These are phyloP conservation scores for Scenedesmus sp. DNA, from an alignment of 163 green algal species.

Conservation along the genomic window DNA sequence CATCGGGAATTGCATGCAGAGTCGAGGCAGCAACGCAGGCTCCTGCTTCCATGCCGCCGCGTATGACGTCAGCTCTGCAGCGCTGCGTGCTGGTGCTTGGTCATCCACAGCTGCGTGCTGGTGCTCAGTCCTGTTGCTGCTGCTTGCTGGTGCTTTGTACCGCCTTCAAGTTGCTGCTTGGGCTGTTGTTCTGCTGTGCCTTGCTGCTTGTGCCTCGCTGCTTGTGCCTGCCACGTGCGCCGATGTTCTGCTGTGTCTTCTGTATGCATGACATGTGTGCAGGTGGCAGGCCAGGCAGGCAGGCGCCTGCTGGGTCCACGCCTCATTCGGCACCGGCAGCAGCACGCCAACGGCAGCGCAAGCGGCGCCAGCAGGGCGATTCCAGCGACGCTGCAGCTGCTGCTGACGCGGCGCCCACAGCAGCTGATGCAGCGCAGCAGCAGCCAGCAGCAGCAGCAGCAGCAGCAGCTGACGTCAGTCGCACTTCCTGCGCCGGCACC, in stretches of 20 bases:
- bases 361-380: constrained; percentile 22
- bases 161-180: too few species aligned
- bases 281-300: background rate
- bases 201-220: too few species aligned
- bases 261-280: background rate
- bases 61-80: too few species aligned
- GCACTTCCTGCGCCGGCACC: background rate
- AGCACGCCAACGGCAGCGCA: background rate
- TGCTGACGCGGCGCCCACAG: background rate
- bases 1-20: too few species aligned
- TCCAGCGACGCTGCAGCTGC: background rate
- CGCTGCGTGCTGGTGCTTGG: too few species aligned
- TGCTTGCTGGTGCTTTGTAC: too few species aligned
- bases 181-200: too few species aligned
- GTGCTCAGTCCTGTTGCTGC: too few species aligned
- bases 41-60: too few species aligned
- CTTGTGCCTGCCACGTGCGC: background rate
- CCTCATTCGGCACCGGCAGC: background rate
- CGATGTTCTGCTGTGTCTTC: background rate
- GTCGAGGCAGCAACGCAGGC: too few species aligned
- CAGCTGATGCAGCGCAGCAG: background rate
- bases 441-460: constrained; percentile 27
- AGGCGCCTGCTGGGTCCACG: background rate
- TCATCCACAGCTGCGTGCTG: too few species aligned
- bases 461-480: background rate